Conservation (phyloP, 2,329 filamentous ascomycete species). For the Penicillium sp. region DNA sequence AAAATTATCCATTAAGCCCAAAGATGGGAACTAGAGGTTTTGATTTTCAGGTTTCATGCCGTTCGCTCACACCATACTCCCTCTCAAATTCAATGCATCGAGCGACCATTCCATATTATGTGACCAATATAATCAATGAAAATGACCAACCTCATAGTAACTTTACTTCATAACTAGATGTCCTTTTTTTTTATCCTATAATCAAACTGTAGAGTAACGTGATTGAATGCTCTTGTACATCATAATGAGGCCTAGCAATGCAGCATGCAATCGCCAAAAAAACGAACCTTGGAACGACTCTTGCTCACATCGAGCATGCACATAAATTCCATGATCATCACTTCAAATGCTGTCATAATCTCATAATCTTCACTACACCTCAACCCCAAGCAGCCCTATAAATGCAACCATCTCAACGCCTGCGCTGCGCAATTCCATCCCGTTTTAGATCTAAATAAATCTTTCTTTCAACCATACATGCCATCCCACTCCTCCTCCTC, state of each 20-base stretch:
- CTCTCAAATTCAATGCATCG: background rate
- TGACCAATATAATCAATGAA: too few relatives aligned
- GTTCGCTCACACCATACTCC: background rate
- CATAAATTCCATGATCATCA: background rate
- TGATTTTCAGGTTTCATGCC: background rate
- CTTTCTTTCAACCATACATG: slow-evolving; percentile 44
- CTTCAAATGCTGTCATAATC: background rate
- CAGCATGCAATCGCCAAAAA: background rate
- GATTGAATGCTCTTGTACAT: background rate
- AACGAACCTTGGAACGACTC: background rate
- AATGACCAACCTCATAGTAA: too few relatives aligned
- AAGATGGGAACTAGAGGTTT: slow-evolving; percentile 24
- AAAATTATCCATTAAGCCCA: slow-evolving; percentile 46
- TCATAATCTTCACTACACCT: background rate
- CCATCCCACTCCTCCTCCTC: slow-evolving; percentile 55
- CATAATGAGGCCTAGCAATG: background rate
- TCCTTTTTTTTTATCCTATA: background rate
- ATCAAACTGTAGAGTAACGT: background rate
- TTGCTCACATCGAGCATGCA: background rate
- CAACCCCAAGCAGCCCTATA: background rate
- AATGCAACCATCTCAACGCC: background rate
- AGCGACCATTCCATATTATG: too few relatives aligned
- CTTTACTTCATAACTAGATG: too few relatives aligned
- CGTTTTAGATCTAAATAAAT: background rate
- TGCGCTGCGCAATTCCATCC: background rate